Conservation (phyloP, 2,329 filamentous ascomycete species). For the Rugonectria rugulosa region DNA sequence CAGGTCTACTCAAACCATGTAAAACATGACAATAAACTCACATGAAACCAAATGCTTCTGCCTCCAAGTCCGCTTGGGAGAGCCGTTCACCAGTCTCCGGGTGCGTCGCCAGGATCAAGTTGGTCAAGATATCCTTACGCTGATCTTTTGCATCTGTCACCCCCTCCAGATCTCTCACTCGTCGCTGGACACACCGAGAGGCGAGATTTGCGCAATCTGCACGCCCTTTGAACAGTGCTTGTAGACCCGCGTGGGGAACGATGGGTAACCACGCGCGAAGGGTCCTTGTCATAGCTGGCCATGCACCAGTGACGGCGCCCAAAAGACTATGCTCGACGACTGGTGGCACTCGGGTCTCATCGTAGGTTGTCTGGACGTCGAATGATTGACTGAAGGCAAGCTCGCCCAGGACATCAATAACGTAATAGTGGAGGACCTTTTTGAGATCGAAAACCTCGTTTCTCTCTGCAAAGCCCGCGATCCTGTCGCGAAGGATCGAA, state of each 20-base stretch:
- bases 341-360: conserved; percentile 17
- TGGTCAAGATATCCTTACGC: conserved; percentile 22
- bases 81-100: conserved; percentile 21
- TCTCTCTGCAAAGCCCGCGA: not conserved
- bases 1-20: too few species aligned
- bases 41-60: conserved; percentile 26
- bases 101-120: conserved; percentile 19
- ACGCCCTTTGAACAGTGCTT: conserved; percentile 18
- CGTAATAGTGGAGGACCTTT: conserved; percentile 22
- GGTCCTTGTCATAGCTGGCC: conserved; percentile 19
- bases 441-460: conserved; percentile 18
- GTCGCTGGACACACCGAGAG: conserved; percentile 17
- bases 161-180: conserved; percentile 4
- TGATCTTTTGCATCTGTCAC: conserved; percentile 1
- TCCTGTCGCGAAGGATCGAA: conserved; percentile 10
- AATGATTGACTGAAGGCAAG: conserved; percentile 23
- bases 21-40: too few species aligned
- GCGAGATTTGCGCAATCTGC: conserved; percentile 16
- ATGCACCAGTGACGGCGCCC: conserved; percentile 17
- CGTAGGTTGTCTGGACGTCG: conserved; percentile 13
- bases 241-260: conserved; percentile 14
- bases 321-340: conserved; percentile 17
- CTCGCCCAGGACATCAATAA: conserved; percentile 20
- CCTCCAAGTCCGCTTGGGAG: conserved; percentile 14
- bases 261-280: conserved; percentile 15